Conservation (phyloP, 331 rosid genomes). For the Ulmus americana region DNA sequence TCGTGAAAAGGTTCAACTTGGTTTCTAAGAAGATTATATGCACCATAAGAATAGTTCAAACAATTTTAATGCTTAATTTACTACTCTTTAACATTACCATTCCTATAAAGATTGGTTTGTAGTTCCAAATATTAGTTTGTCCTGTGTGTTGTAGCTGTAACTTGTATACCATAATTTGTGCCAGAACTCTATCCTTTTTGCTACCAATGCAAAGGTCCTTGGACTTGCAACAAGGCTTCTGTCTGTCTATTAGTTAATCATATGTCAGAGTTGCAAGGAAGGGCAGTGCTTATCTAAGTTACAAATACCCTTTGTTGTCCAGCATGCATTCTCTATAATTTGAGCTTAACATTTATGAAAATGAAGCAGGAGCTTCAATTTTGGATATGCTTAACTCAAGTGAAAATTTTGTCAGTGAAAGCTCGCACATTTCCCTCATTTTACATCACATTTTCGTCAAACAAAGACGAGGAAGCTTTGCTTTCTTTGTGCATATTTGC, state of each 20-base stretch:
- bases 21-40: constrained; percentile 7
- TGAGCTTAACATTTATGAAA: constrained; percentile 4
- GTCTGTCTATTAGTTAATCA: not conserved
- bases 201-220: constrained; percentile 8
- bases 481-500: not conserved
- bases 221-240: constrained; percentile 4
- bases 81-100: not conserved
- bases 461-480: not conserved
- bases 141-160: constrained; percentile 12
- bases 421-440: not conserved
- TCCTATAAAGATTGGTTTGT: not conserved
- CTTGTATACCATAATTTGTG: constrained; percentile 18
- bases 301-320: constrained; percentile 11
- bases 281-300: constrained; percentile 14
- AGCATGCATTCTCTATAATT: not conserved
- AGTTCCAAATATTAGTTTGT: constrained; percentile 6
- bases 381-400: not conserved
- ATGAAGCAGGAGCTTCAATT: not conserved
- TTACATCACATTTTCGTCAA: not conserved
- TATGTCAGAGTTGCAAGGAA: constrained; percentile 10
- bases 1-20: constrained; percentile 13
- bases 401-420: not conserved
- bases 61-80: constrained; percentile 20
- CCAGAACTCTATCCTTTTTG: constrained; percentile 16
- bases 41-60: constrained; percentile 2